Conservation (phyloP, 208 protist species). For the Entamoeba invadens region DNA sequence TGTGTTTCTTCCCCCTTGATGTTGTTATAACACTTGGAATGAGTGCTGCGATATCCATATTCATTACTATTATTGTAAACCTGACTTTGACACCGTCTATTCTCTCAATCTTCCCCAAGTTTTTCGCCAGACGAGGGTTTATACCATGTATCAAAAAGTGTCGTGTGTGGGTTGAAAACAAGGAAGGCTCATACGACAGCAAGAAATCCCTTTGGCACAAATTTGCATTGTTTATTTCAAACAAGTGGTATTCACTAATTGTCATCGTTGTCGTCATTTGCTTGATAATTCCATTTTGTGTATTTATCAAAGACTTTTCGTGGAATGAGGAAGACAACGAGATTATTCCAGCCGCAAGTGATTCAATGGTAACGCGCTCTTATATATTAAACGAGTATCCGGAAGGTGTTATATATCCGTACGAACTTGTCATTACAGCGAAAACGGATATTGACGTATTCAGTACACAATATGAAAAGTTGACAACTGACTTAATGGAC, state of each 20-base stretch:
- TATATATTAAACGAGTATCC: not conserved
- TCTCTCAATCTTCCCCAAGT: slow-evolving; percentile 38
- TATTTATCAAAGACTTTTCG: not conserved
- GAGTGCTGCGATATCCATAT: slow-evolving; percentile 24
- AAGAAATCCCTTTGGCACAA: not conserved
- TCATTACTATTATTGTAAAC: slow-evolving; percentile 35
- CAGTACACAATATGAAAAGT: not conserved
- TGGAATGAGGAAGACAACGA: not conserved
- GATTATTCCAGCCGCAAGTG: not conserved
- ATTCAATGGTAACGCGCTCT: not conserved
- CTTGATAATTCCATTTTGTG: not conserved
- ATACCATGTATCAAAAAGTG: not conserved
- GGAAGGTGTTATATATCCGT: not conserved
- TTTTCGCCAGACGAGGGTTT: slow-evolving; percentile 25
- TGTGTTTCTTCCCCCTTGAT: slow-evolving; percentile 37
- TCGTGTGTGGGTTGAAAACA: not conserved
- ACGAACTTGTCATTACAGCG: not conserved
- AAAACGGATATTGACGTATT: slow-evolving; percentile 23
- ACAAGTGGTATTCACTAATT: not conserved
- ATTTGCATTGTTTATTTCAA: not conserved
- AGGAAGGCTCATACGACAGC: not conserved
- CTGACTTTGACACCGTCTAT: slow-evolving; percentile 41
- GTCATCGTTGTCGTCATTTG: not conserved
- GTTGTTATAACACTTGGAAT: slow-evolving; percentile 46
- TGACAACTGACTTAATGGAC: not conserved